Evolutionary conservation across 2,329 filamentous ascomycete species (phyloP), one percentile per base, ranked within the genome.

Genomic region (Paramyrothecium roridum): DNA sequence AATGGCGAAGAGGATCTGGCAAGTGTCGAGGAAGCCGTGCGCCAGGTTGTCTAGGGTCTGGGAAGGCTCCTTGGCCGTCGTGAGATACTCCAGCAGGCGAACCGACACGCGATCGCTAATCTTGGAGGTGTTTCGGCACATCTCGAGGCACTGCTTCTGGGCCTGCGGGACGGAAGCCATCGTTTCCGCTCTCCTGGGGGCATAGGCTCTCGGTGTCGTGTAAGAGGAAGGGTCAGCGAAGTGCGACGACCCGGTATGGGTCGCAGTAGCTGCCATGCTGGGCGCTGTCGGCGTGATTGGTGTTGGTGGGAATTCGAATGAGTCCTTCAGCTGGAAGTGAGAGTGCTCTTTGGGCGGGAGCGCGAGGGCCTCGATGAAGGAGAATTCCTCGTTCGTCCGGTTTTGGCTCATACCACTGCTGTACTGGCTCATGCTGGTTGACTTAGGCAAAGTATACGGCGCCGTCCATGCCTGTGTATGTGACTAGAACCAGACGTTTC

Each of bases 11-110:
- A 90, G 75, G 46, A 85, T 81, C 53, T 85, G 80, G 66, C 83
- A 87, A 6, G 84, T 82, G 54, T 89, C 85, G 56, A 90, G 78
- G 64, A 89, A 88, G 59, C 87, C 84, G 58, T 81, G 79, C 11
- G 86, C 85, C 20, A 90, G 76, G 23, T 77, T 72, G 56, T 82
- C 79, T 67, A 87, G 83, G 33, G 82, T 81, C 52, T 78, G 72
- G 0, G 80, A 80, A 37, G 80, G 76, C 61, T 78, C 72, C 61
- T 82, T 84, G 56, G 79, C 77, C 4, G 80, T 78, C 54, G 80
- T 82, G 21, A 87, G 75, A 58, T 85, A 87, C 66, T 88, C 85
- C 45, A 87, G 77, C 75, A 87, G 82, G 59, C 80, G 82, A 49
- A 87, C 81, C 0, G 86, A 82, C 60, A 89, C 86, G 58, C 78